These are phyloP conservation scores for Claviceps maximensis DNA, from an alignment of 2,329 filamentous ascomycete species.

Conservation along the genomic window DNA sequence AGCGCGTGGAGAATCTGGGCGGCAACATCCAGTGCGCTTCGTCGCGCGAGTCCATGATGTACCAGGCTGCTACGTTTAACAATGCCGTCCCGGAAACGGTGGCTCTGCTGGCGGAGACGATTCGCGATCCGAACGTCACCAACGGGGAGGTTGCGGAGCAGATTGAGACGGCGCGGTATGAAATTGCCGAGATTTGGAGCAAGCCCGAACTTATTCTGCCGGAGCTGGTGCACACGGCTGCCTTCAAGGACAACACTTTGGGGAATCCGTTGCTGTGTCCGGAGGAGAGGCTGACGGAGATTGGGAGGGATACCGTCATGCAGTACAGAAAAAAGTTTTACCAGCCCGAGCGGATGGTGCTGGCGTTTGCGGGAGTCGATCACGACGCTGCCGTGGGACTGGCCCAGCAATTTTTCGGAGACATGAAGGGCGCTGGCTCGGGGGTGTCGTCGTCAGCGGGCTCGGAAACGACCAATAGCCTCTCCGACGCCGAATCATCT, in stretches of 20 bases:
- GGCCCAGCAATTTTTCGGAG: constrained; percentile 77
- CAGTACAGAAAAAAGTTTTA: constrained; percentile 77
- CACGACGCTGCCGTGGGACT: constrained; percentile 69
- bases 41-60: constrained; percentile 93
- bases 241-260: constrained; percentile 90
- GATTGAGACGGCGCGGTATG: constrained; percentile 82
- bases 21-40: constrained; percentile 97
- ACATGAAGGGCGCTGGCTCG: constrained; percentile 53
- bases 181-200: constrained; percentile 94
- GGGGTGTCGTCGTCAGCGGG: constrained; percentile 38
- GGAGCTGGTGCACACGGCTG: constrained; percentile 88
- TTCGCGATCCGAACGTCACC: constrained; percentile 72
- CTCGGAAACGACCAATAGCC: constrained; percentile 41
- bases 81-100: constrained; percentile 72
- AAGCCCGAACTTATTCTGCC: constrained; percentile 94
- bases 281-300: constrained; percentile 62
- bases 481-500: constrained; percentile 18
- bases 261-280: constrained; percentile 90
- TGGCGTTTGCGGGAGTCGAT: constrained; percentile 86
- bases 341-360: constrained; percentile 78
- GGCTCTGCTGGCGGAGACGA: constrained; percentile 81
- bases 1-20: constrained; percentile 74
- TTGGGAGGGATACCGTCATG: constrained; percentile 59
- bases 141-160: constrained; percentile 79
- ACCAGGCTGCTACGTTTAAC: constrained; percentile 97